Conservation (phyloP, 129 eudicot species). For the Chrysanthemum makinoi region DNA sequence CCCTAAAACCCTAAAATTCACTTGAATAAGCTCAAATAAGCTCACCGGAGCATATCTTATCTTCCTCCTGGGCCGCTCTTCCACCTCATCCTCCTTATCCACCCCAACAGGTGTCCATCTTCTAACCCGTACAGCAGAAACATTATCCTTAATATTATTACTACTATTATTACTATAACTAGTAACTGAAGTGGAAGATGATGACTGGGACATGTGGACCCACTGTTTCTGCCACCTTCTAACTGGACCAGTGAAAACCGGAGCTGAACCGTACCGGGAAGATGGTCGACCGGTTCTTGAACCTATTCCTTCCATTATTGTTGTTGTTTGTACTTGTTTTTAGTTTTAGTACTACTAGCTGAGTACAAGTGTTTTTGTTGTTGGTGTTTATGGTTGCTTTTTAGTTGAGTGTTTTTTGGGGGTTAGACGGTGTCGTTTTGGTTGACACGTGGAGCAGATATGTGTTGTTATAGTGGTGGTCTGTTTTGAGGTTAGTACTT, state of each 20-base stretch:
- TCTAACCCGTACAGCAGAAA: slow-evolving; percentile 41
- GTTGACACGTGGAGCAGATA: no score
- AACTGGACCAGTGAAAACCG: slow-evolving; percentile 68
- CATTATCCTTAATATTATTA: slow-evolving; percentile 20
- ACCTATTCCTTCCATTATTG: slow-evolving; percentile 33
- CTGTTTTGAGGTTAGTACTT: no score
- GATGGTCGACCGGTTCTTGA: slow-evolving; percentile 66
- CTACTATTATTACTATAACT: slow-evolving; percentile 17
- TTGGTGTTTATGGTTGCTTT: background rate
- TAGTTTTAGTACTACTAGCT: background rate
- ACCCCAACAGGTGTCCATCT: slow-evolving; percentile 56
- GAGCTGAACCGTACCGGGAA: slow-evolving; percentile 59
- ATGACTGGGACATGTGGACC: slow-evolving; percentile 43
- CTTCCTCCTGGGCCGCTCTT: slow-evolving; percentile 47
- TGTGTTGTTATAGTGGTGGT: no score
- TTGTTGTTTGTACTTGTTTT: background rate
- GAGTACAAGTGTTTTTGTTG: slow-evolving; percentile 26
- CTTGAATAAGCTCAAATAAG: slow-evolving; percentile 8
- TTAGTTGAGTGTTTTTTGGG: no score
- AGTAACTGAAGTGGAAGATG: slow-evolving; percentile 29
- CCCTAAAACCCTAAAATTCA: background rate
- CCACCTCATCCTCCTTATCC: slow-evolving; percentile 25
- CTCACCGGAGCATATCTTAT: slow-evolving; percentile 60
- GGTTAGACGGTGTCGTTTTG: no score
- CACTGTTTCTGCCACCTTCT: slow-evolving; percentile 81